Evolutionary conservation across 2,329 filamentous ascomycete species (phyloP), one percentile per base, ranked within the genome.

Genomic region (Amesomyces nigricolor): DNA sequence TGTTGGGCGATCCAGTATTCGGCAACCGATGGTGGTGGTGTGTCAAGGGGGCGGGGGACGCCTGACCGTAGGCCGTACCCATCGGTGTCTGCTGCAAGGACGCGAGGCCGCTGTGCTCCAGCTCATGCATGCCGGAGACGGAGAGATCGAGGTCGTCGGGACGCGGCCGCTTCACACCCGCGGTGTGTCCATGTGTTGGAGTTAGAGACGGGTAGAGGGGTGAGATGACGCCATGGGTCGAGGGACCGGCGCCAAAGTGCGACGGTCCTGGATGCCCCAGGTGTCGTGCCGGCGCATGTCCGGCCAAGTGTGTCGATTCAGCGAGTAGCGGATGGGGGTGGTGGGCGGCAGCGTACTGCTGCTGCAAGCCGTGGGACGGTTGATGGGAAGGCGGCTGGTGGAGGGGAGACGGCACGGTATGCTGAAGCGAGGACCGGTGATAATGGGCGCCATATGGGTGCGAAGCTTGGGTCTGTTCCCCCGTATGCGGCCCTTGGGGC

Each of bases 11-110:
- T 10, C 82, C 83, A 59, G 88, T 85, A 62, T 89, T 84, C 47
- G 89, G 89, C 38, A 91, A 78, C 42, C 86, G 85, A 64, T 91
- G 89, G 65, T 96, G 91, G 65, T 92, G 89, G 67, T 95, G 89
- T 46, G 81, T 82, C 38, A 80, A 79, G 22, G 75, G 73, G 37
- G 75, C 73, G 26, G 72, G 66, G 52, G 76, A 66, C 51, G 75
- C 65, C 64, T 80, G 72, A 57, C 73, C 72, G 58, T 82, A 81
- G 10, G 75, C 71, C 16, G 73, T 72, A n/a, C 78, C 75, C 66
- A 84, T 71, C 4, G 78, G 73, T 10, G 73, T 72, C 51, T 78
- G 76, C 59, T 80, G 76, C 72, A 82, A 80, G 46, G 74, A 74
- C 40, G 80, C 76, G 47, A 86, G 73, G 47, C 80, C 79, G 57